A percentile compares a stretch with the other conserved stretches of the same genome.
Conservation (phyloP, 768 basidiomycete species). For the Hygrophorus russula region DNA sequence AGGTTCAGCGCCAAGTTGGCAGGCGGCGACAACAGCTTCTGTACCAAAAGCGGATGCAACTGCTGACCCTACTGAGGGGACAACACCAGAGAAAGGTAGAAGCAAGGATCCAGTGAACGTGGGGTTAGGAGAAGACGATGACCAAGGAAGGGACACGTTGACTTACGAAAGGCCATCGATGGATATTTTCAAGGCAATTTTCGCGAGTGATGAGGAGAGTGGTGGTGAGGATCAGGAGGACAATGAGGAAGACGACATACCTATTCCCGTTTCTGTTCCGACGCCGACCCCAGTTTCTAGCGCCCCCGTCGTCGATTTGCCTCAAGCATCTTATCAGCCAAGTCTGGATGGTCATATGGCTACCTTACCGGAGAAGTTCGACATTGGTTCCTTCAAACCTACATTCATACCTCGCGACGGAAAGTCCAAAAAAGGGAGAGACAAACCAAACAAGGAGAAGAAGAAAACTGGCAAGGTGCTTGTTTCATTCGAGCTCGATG, state of each 20-base stretch:
- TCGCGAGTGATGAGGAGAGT: constrained; percentile 87
- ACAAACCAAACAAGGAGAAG: constrained; percentile 37
- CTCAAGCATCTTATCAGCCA: constrained; percentile 8
- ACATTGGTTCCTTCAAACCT: constrained; percentile 75
- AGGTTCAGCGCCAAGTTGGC: constrained; percentile 13
- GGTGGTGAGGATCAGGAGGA: constrained; percentile 47
- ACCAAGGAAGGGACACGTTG: constrained; percentile 77
- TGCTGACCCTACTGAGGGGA: constrained; percentile 7
- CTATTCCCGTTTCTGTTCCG: constrained; percentile 1
- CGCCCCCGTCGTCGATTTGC: background rate
- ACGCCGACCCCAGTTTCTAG: background rate
- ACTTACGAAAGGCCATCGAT: constrained; percentile 82
- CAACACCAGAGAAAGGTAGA: constrained; percentile 11
- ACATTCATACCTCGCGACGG: constrained; percentile 69
- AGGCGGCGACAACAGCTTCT: constrained; percentile 7
- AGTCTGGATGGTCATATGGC: constrained; percentile 9
- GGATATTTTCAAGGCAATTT: constrained; percentile 97
- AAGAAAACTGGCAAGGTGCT: constrained; percentile 38
- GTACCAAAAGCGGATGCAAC: background rate
- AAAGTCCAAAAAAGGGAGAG: constrained; percentile 31
- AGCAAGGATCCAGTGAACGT: constrained; percentile 66
- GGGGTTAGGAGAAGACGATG: constrained; percentile 87
- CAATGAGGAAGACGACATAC: constrained; percentile 11
- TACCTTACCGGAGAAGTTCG: constrained; percentile 18
- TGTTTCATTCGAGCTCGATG: constrained; percentile 73